Evolutionary conservation across 257 asterid genomes (phyloP), one percentile per base, ranked within the genome.

Genomic region (Salvia splendens): DNA sequence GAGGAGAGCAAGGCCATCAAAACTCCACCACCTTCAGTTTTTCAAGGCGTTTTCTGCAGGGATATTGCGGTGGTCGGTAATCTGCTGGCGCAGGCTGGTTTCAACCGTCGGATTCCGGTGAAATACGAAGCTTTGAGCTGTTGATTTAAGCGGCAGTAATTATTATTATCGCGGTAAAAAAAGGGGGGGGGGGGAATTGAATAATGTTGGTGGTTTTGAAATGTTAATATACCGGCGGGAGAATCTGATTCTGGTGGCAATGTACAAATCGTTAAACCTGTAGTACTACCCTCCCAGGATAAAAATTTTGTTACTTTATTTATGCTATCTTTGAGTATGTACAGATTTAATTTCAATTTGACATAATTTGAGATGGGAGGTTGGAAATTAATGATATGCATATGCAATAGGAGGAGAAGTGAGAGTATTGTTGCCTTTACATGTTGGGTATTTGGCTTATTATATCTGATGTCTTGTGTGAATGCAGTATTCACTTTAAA

Each of bases 21-120:
- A 8, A 61, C 87, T 0, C 80, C 94, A 9, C 73, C 81, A 2
- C 56, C 85, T 0, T 76, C 97, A 4, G 84, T 69, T 45, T 85
- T 82, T 57, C 95, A 93, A 68, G 98, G 97, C 4, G 96, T 85
- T 12, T 93, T 93, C 72, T 93, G 98, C 72, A 73, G 98, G 81
- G 97, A 93, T 79, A 83, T 93, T 61, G 80, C 96, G 0, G 83
- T 78, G 12, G 97, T 93, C 6, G 96, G 94, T 8, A 87, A 69
- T 60, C 71, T 90, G 76, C 83, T 90, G 2, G 75, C 98, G 51
- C 97, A 86, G 71, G 58, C 86, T 0, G 94, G 94, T 50, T 92
- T 87, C 49, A 89, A 83, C 70, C 91, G 87, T 70, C 81, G 92
- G 12, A 81, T 90, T 60, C 86, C 97, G 1, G 79, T 90, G 70